Conservation (phyloP, 345 rosid genomes). For the Arabidopsis suecica region DNA sequence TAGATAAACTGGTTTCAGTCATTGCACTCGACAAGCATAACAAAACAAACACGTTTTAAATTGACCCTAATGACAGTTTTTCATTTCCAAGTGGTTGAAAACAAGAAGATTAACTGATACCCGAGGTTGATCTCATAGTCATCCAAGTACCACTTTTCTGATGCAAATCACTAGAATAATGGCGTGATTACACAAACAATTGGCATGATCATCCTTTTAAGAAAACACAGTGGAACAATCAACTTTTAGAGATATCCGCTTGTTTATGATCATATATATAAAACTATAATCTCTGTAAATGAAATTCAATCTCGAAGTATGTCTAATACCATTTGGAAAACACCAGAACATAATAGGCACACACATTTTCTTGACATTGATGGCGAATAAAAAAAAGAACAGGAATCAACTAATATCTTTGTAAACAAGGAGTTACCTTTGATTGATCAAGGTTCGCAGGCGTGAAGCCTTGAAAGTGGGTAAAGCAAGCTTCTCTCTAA, state of each 20-base stretch:
- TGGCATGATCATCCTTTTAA: slow-evolving; percentile 9
- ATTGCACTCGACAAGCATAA: neutral
- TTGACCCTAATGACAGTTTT: neutral
- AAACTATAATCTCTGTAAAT: neutral
- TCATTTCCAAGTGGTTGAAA: neutral
- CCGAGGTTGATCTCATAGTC: slow-evolving; percentile 1
- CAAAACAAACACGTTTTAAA: slow-evolving; percentile 3
- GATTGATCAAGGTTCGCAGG: slow-evolving; percentile 82
- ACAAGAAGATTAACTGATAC: slow-evolving; percentile 3
- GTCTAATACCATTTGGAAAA: slow-evolving; percentile 16
- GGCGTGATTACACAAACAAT: neutral
- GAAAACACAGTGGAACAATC: slow-evolving; percentile 2
- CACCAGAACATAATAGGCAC: neutral
- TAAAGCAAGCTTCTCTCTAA: slow-evolving; percentile 75
- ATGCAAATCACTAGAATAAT: slow-evolving; percentile 18
- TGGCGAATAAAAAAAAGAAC: neutral
- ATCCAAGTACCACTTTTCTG: neutral
- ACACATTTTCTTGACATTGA: neutral
- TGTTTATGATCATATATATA: neutral
- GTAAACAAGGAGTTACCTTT: slow-evolving; percentile 53
- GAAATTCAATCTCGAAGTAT: neutral
- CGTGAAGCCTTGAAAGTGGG: slow-evolving; percentile 73
- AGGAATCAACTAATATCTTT: neutral
- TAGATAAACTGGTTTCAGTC: slow-evolving; percentile 12
- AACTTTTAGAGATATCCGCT: neutral